phyloP scores from a whole-genome alignment of 306 rosid genomes.

The Oemleria cerasiformis region DNA sequence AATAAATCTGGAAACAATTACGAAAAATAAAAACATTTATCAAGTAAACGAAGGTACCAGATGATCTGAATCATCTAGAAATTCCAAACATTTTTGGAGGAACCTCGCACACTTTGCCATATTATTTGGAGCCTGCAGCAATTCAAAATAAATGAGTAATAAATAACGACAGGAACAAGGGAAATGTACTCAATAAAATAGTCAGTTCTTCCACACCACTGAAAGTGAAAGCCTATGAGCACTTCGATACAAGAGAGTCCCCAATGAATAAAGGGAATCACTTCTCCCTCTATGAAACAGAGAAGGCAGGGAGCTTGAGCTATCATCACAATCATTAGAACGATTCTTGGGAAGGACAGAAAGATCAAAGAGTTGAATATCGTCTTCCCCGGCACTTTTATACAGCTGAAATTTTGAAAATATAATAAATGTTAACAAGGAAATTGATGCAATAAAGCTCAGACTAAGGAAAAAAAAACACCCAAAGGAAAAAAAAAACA shows the following conservation, averaged over 20 bases:
- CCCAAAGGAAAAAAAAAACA: background rate
- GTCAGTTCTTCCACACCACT: slow-evolving; percentile 53
- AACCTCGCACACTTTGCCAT: slow-evolving; percentile 82
- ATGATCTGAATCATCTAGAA: slow-evolving; percentile 86
- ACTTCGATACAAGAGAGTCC: slow-evolving; percentile 82
- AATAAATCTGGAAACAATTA: slow-evolving; percentile 8
- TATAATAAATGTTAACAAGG: slow-evolving; percentile 2
- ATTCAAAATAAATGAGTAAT: slow-evolving; percentile 31
- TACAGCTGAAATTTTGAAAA: slow-evolving; percentile 62
- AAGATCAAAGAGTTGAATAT: slow-evolving; percentile 92
- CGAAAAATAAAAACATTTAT: background rate
- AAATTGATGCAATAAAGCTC: slow-evolving; percentile 22
- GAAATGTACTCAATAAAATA: slow-evolving; percentile 13
- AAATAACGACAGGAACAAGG: slow-evolving; percentile 14
- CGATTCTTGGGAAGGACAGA: slow-evolving; percentile 69
- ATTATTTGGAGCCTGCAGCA: slow-evolving; percentile 72
- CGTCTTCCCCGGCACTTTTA: slow-evolving; percentile 95
- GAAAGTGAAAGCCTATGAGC: slow-evolving; percentile 96
- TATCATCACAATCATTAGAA: slow-evolving; percentile 54
- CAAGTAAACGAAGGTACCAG: slow-evolving; percentile 50
- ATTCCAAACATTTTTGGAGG: slow-evolving; percentile 80
- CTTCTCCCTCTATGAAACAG: slow-evolving; percentile 62
- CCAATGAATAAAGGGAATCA: slow-evolving; percentile 83
- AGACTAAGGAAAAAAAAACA: background rate
- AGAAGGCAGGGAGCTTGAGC: slow-evolving; percentile 69